Evolutionary conservation across 1,284 basidiomycete genomes (phyloP), one percentile per base, ranked within the genome.

Genomic region (Ustilago bromivora): DNA sequence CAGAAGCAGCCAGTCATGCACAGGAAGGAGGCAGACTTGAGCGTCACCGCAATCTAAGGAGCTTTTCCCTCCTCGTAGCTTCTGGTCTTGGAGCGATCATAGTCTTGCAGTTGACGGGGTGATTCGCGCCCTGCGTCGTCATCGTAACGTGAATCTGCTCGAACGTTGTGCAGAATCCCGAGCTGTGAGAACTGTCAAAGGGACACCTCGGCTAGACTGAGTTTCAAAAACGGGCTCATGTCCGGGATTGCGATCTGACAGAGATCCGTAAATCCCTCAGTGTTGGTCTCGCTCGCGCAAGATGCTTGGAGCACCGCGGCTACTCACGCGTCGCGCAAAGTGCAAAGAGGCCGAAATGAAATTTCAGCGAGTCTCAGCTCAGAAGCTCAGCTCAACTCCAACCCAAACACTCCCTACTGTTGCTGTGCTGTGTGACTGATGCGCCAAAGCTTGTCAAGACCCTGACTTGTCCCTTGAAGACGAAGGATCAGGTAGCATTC

Each of bases 291-390:
- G 31, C 49, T 23, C 55, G 57, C 56, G 49, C 36, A 15, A 23
- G 23, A 23, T 23, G 23, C 4, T n/a, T 56, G 17, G 13, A 15
- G 35, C 11, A 15, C 31, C 34, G 52, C 47, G 31, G 40, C 34
- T 3, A 19, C 55, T 61, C 73, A 71, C 73, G 73, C 73, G 73
- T 76, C 73, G 73, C 73, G 73, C 73, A 76, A 17, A 76, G 72
- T 70, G 64, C n/a, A 32, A 28, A 23, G 32, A 28, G 17, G 32
- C 11, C 13, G n/a, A 34, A 2, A 12, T 40, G 43, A 43, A 71
- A 46, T 55, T 51, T 40, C 8, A 23, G 23, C 23, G 41, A 52
- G 57, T 17, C 67, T 63, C 53, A 63, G 61, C 61, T 15, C 41
- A 17, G 19, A 15, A 64, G 47, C 43, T 23, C 31, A 17, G 17